phyloP scores from a whole-genome alignment of 2,329 filamentous ascomycete genomes.

The Aspergillus brunneoviolaceus region DNA sequence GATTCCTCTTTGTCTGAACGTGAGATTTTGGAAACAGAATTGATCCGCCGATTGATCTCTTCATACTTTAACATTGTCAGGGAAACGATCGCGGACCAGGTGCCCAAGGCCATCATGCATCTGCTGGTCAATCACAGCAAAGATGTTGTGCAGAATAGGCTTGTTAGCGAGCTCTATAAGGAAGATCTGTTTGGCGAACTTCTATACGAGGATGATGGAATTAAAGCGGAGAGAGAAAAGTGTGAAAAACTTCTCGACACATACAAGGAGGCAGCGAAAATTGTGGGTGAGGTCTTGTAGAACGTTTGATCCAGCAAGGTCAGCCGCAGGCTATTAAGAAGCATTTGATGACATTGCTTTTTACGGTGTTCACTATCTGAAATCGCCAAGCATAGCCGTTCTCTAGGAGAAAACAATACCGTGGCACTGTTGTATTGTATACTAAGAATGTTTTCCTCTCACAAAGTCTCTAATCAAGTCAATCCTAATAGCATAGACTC shows the following conservation, averaged over 20 bases:
- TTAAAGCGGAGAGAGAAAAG: constrained; percentile 97
- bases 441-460: too few relatives aligned
- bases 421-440: not conserved
- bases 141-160: constrained; percentile 93
- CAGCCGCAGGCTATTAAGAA: not conserved
- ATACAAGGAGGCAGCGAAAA: constrained; percentile 96
- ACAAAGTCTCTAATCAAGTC: too few relatives aligned
- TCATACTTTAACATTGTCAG: constrained; percentile 99
- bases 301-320: not conserved
- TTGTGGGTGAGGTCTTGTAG: constrained; percentile 92
- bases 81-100: constrained; percentile 97
- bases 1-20: constrained; percentile 91
- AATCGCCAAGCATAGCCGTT: not conserved
- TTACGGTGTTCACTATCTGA: not conserved
- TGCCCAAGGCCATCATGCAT: constrained; percentile 98
- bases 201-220: constrained; percentile 93
- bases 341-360: not conserved
- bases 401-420: not conserved
- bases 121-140: constrained; percentile 97
- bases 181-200: constrained; percentile 88
- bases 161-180: constrained; percentile 94
- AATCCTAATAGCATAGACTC: too few relatives aligned
- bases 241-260: constrained; percentile 94
- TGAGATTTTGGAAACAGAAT: constrained; percentile 94
- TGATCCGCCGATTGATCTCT: constrained; percentile 92